Percentiles rank a stretch among this genome's conserved stretches.
Conservation (phyloP, 78 protist species). For the Chrysochromulina parva region DNA sequence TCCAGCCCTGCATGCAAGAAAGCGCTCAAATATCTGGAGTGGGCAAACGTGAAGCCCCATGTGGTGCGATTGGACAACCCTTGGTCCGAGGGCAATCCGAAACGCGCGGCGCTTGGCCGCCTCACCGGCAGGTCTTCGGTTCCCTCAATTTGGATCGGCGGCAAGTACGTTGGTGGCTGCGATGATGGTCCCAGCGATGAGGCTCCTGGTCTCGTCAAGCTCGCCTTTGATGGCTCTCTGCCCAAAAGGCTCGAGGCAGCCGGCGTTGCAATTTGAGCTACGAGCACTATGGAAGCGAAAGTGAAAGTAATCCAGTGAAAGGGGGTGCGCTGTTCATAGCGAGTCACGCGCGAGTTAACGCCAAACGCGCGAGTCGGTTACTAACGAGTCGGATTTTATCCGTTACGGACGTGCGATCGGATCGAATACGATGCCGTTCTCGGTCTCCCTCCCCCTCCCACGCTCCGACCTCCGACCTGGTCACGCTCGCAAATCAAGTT, state of each 20-base stretch:
- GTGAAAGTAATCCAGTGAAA: too few species aligned
- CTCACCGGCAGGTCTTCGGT: neutral
- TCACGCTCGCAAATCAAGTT: too few species aligned
- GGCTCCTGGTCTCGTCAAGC: neutral
- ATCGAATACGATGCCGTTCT: too few species aligned
- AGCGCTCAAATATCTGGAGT: neutral
- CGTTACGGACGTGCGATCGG: too few species aligned
- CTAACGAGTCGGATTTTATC: too few species aligned
- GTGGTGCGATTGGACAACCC: neutral
- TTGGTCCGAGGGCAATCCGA: neutral
- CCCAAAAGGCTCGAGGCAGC: neutral
- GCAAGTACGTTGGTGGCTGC: conserved; percentile 10
- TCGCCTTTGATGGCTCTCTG: neutral
- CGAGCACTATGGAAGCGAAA: too few species aligned
- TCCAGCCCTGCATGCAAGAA: neutral
- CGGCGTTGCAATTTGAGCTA: neutral
- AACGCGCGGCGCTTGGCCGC: neutral
- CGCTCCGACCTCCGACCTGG: too few species aligned
- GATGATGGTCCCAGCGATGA: neutral
- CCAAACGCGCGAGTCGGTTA: too few species aligned
- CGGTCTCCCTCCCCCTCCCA: too few species aligned
- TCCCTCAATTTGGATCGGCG: neutral
- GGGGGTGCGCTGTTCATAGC: too few species aligned
- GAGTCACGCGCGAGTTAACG: too few species aligned
- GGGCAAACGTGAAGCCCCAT: neutral